These are phyloP conservation scores for Dioscorea zingiberensis DNA, from an alignment of 106 monocot species.

Conservation along the genomic window DNA sequence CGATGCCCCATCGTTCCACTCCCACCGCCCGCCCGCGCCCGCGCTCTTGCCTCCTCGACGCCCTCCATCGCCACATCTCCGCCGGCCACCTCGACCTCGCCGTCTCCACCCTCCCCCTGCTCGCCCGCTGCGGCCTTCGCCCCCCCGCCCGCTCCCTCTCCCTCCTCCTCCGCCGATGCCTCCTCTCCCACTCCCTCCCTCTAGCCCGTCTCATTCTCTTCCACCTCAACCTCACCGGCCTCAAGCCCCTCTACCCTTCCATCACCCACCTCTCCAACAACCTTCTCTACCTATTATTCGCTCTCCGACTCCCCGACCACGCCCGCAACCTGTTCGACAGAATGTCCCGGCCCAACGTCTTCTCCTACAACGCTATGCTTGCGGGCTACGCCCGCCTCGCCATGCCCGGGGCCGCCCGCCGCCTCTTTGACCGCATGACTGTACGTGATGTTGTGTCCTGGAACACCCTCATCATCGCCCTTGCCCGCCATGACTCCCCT, in stretches of 20 bases:
- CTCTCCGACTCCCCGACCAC: not conserved
- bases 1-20: no score
- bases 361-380: constrained; percentile 80
- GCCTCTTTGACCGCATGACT: constrained; percentile 51
- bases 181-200: not conserved
- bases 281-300: not conserved
- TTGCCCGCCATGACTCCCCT: constrained; percentile 29
- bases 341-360: constrained; percentile 53
- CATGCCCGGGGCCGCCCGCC: constrained; percentile 22
- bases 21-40: no score
- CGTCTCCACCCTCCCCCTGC: no score
- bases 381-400: constrained; percentile 47
- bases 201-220: not conserved
- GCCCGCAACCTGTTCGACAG: constrained; percentile 23
- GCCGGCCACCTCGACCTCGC: no score
- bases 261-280: not conserved
- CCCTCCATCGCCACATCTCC: no score
- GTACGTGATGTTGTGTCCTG: constrained; percentile 58
- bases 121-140: no score
- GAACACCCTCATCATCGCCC: constrained; percentile 61
- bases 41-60: no score
- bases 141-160: not conserved
- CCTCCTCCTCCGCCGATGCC: not conserved
- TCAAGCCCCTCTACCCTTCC: not conserved
- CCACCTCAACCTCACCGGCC: not conserved